phyloP scores from a whole-genome alignment of 441 rosid genomes.

The Populus hybrid region DNA sequence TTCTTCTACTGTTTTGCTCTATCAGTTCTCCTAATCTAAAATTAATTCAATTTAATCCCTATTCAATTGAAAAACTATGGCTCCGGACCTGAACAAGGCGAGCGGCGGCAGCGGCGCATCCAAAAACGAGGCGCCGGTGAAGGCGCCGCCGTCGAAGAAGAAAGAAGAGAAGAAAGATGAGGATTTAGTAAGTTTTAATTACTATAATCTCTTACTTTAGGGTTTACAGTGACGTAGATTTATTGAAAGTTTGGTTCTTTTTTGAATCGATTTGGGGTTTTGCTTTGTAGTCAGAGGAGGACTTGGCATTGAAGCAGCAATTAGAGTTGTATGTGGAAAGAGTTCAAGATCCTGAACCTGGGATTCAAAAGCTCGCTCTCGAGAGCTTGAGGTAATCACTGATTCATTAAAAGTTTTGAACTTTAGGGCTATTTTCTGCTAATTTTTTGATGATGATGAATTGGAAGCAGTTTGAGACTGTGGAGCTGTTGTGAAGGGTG shows the following conservation, averaged over 20 bases:
- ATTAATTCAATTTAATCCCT: background rate
- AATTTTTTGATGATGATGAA: too few species aligned
- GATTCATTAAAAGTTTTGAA: background rate
- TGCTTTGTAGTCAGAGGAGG: conserved; percentile 82
- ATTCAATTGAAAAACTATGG: background rate
- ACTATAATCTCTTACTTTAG: too few species aligned
- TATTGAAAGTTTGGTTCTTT: background rate
- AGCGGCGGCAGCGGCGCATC: background rate
- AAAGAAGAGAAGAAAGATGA: background rate
- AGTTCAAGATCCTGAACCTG: conserved; percentile 86
- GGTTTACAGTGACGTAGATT: background rate
- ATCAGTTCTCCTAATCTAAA: background rate
- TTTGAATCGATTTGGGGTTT: background rate
- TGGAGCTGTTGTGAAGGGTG: background rate
- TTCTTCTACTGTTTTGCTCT: background rate
- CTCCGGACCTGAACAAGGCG: background rate
- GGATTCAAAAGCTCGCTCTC: conserved; percentile 79
- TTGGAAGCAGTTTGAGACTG: too few species aligned
- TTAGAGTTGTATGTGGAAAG: conserved; percentile 90
- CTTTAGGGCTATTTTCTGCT: background rate
- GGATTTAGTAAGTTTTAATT: background rate
- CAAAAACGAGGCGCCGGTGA: background rate
- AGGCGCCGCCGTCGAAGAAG: too few species aligned
- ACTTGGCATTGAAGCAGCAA: conserved; percentile 85
- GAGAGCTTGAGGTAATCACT: conserved; percentile 83